Conservation (phyloP, 2,329 filamentous ascomycete genomes). For the Rasamsonia emersonii region DNA sequence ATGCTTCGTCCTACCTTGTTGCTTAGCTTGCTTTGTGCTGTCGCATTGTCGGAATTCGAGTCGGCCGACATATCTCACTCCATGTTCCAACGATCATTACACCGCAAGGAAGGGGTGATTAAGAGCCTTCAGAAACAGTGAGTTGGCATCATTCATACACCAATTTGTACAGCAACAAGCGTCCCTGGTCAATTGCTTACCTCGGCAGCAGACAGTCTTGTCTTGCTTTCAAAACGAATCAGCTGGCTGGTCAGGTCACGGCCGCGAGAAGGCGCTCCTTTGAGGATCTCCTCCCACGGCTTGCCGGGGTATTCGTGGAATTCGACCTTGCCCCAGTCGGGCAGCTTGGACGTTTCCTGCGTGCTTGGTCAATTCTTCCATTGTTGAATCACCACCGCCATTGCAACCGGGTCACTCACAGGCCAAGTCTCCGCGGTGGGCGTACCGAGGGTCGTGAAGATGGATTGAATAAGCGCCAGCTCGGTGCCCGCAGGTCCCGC, state of each 20-base stretch:
- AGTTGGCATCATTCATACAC: constrained; percentile 3
- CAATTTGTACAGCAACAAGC: constrained; percentile 1
- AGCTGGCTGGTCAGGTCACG: constrained; percentile 59
- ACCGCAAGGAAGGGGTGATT: constrained; percentile 29
- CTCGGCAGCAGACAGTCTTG: constrained; percentile 58
- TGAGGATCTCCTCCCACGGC: constrained; percentile 63
- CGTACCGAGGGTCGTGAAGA: constrained; percentile 86
- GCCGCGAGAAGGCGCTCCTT: constrained; percentile 48
- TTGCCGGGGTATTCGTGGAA: constrained; percentile 65
- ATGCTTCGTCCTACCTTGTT: too few relatives aligned
- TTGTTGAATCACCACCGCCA: background rate
- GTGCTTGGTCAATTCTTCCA: constrained; percentile 2
- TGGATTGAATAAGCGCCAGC: constrained; percentile 78
- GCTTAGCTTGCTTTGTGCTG: too few relatives aligned
- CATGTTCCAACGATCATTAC: constrained; percentile 10
- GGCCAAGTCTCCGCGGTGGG: constrained; percentile 77
- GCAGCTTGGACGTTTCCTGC: constrained; percentile 45
- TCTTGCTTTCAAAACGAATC: constrained; percentile 62
- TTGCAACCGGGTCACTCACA: constrained; percentile 34
- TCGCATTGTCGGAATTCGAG: background rate
- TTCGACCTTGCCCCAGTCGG: constrained; percentile 79
- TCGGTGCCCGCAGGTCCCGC: constrained; percentile 88
- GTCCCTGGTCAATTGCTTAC: constrained; percentile 29
- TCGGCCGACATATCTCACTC: constrained; percentile 1
- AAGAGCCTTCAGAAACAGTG: constrained; percentile 22